A percentile compares a stretch with the other conserved stretches of the same genome.
Evolutionary conservation across 2,329 filamentous ascomycete genomes (phyloP).

Genomic region (Colletotrichum destructivum): DNA sequence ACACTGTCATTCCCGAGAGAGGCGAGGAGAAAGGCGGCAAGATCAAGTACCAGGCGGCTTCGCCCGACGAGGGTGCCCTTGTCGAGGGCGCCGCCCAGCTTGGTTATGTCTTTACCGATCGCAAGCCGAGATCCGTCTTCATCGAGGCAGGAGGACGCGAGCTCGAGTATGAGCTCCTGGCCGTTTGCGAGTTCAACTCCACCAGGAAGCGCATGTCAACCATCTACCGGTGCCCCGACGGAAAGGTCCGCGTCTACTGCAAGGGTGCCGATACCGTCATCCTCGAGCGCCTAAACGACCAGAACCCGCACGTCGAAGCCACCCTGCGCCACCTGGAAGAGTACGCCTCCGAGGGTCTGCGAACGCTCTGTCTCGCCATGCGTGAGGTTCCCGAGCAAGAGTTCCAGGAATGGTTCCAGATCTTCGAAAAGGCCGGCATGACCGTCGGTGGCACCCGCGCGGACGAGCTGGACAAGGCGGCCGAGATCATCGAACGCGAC

Average conservation of each 20-base stretch:
- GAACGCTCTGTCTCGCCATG: constrained; percentile 95
- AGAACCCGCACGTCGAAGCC: constrained; percentile 90
- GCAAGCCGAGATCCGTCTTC: constrained; percentile 90
- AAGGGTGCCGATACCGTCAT: constrained; percentile 99
- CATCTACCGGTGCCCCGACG: constrained; percentile 96
- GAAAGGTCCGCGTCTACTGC: constrained; percentile 92
- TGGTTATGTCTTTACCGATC: constrained; percentile 91
- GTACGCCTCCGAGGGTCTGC: constrained; percentile 95
- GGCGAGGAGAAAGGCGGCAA: constrained; percentile 81
- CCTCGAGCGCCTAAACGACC: constrained; percentile 85
- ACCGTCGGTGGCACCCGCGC: constrained; percentile 93
- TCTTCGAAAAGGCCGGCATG: constrained; percentile 90
- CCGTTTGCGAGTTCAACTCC: constrained; percentile 99
- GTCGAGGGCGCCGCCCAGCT: constrained; percentile 90
- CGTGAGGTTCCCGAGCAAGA: constrained; percentile 92
- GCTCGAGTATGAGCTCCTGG: constrained; percentile 89
- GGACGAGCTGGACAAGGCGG: constrained; percentile 96
- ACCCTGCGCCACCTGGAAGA: constrained; percentile 97
- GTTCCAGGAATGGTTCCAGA: constrained; percentile 86
- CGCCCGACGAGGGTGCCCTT: constrained; percentile 96
- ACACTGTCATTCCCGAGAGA: constrained; percentile 96
- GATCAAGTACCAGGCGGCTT: constrained; percentile 98
- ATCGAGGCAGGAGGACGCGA: constrained; percentile 82
- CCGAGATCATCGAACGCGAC: constrained; percentile 94
- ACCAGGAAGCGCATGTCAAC: constrained; percentile 98